A percentile compares a stretch with the other conserved stretches of the same genome.
These are phyloP conservation scores for Penicillium sp. DNA, from an alignment of 2,329 filamentous ascomycete species.

Conservation along the genomic window DNA sequence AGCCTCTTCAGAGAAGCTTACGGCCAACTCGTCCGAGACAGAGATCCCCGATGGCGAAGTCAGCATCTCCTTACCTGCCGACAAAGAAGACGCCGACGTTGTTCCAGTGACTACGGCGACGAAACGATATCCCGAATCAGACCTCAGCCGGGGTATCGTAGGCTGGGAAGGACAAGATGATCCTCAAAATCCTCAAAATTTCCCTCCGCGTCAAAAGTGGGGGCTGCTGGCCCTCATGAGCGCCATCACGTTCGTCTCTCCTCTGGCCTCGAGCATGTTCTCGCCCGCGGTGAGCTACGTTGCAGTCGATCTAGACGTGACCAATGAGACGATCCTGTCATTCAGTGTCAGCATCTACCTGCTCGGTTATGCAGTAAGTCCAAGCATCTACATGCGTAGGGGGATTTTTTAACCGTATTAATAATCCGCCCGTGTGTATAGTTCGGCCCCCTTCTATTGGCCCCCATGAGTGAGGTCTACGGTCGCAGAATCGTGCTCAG, in stretches of 20 bases:
- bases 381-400: too few relatives aligned
- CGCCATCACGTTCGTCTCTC: conserved; percentile 32
- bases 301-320: conserved; percentile 22
- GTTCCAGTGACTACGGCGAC: too few relatives aligned
- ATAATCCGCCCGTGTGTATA: too few relatives aligned
- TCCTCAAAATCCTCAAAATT: conserved; percentile 59
- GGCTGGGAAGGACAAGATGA: conserved; percentile 61
- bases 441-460: conserved; percentile 61
- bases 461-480: conserved; percentile 63
- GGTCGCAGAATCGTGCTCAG: conserved; percentile 61
- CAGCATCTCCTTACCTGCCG: too few relatives aligned
- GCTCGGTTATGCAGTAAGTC: conserved; percentile 31
- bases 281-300: conserved; percentile 29
- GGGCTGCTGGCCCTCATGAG: conserved; percentile 28
- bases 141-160: conserved; percentile 54
- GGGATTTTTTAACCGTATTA: too few relatives aligned
- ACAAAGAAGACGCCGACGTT: too few relatives aligned
- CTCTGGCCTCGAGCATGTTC: conserved; percentile 36
- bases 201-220: conserved; percentile 27
- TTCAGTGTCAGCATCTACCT: conserved; percentile 35
- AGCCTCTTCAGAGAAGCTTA: too few relatives aligned
- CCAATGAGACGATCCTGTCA: conserved; percentile 27
- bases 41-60: too few relatives aligned
- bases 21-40: too few relatives aligned
- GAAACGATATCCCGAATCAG: conserved; percentile 30